A percentile compares a stretch with the other conserved stretches of the same genome.
These are phyloP conservation scores for Nicotiana paniculata DNA, from an alignment of 257 asterid species.

Conservation along the genomic window DNA sequence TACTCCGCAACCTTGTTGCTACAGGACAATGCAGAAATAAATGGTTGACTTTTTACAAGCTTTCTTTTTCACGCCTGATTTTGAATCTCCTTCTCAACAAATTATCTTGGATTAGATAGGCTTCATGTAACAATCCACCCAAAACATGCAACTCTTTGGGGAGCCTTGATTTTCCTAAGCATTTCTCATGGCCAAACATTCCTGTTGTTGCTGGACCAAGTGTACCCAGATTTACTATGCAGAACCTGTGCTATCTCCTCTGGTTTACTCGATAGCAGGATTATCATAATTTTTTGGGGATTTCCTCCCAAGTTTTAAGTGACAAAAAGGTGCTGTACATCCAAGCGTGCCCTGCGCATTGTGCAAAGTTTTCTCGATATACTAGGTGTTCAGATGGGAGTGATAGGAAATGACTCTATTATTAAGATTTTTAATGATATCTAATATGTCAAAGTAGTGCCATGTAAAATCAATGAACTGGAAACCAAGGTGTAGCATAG, in stretches of 20 bases:
- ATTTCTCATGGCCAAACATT: not conserved
- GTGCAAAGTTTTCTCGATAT: not conserved
- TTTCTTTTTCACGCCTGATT: not conserved
- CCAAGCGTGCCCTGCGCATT: not conserved
- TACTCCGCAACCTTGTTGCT: not conserved
- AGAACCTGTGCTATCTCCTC: not conserved
- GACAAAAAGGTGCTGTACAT: not conserved
- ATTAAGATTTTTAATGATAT: not conserved
- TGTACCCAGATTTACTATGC: not conserved
- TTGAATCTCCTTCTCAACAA: not conserved
- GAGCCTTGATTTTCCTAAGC: not conserved
- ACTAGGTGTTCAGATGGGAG: not conserved
- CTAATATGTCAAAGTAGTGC: not conserved
- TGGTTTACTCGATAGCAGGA: not conserved
- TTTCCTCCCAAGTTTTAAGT: not conserved
- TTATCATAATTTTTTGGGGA: not conserved
- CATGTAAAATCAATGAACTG: not conserved
- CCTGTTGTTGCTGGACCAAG: not conserved
- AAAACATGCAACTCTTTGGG: not conserved
- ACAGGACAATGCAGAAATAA: not conserved
- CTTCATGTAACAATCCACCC: not conserved
- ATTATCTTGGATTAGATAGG: not conserved
- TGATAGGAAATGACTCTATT: not conserved
- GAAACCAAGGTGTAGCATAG: not conserved
- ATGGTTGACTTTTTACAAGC: not conserved